Conservation (phyloP, 176 grass and related monocot species). For the Chrysopogon serrulatus region DNA sequence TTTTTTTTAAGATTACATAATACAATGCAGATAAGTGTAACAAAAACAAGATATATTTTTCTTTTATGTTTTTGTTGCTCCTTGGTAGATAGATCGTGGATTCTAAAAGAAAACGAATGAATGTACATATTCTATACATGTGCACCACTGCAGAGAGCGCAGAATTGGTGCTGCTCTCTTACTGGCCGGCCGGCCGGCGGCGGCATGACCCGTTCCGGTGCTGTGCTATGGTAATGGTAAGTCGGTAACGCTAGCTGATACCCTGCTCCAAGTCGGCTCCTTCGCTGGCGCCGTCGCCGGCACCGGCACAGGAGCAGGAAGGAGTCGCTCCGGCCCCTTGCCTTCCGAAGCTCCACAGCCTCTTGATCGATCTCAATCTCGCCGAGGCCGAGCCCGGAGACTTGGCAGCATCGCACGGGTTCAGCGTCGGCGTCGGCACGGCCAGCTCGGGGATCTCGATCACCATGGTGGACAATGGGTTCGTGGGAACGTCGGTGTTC, state of each 20-base stretch:
- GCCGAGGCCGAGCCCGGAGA: conserved; percentile 4
- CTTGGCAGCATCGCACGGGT: conserved; percentile 1
- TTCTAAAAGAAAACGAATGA: not conserved
- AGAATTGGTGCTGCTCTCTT: not conserved
- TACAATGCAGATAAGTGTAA: no score
- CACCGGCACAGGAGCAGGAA: not conserved
- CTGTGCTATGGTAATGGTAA: not conserved
- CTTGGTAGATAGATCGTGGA: not conserved
- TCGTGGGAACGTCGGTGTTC: not conserved
- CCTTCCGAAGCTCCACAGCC: conserved; percentile 38
- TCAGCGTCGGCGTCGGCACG: not conserved
- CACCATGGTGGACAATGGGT: conserved; percentile 23
- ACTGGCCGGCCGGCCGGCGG: no score
- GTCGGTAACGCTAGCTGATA: not conserved
- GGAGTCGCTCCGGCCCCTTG: not conserved
- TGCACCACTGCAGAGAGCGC: not conserved
- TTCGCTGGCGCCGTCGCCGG: not conserved
- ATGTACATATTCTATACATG: not conserved
- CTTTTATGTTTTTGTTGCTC: not conserved
- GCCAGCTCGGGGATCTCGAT: conserved; percentile 62
- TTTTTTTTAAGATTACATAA: no score
- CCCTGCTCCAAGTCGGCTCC: not conserved
- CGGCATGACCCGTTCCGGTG: not conserved
- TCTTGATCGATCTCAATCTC: conserved; percentile 19
- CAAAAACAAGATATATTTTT: not conserved